Conservation (phyloP, 2,329 filamentous ascomycete species). For the Orbilia oligospora region DNA sequence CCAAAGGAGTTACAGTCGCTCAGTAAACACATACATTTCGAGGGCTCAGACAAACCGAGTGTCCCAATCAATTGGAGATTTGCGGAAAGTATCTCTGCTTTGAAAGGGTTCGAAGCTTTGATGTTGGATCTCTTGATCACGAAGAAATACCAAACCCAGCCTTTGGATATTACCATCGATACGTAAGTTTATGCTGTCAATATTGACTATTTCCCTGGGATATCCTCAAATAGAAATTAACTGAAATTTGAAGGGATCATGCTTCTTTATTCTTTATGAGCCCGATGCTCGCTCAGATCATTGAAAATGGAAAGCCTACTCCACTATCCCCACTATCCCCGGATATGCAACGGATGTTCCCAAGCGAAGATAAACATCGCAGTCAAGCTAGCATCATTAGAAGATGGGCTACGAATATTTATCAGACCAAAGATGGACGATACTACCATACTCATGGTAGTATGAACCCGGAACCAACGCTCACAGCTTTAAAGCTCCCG, state of each 20-base stretch:
- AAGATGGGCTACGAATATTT: constrained; percentile 69
- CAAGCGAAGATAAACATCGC: constrained; percentile 63
- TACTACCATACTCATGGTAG: constrained; percentile 70
- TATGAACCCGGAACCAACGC: constrained; percentile 69
- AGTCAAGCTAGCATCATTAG: constrained; percentile 64
- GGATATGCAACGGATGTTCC: constrained; percentile 60
- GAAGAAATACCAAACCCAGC: too few relatives aligned
- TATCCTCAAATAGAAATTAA: too few relatives aligned
- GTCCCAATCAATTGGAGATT: too few relatives aligned
- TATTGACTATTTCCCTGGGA: too few relatives aligned
- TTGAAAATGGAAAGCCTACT: constrained; percentile 25
- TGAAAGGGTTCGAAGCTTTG: too few relatives aligned
- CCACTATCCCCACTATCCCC: constrained; percentile 44
- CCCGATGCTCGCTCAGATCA: constrained; percentile 61
- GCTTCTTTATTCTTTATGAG: constrained; percentile 69
- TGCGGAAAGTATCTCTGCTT: too few relatives aligned
- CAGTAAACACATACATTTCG: constrained; percentile 67
- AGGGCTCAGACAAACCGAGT: constrained; percentile 68
- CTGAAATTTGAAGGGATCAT: constrained; percentile 66
- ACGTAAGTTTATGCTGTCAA: constrained; percentile 66
- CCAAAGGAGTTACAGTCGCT: constrained; percentile 67
- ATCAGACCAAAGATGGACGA: constrained; percentile 68
- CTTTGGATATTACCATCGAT: constrained; percentile 68
- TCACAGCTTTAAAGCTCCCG: constrained; percentile 67
- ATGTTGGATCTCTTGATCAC: too few relatives aligned